Conservation (phyloP, 495 filamentous ascomycete species). For the Zalerion maritima region DNA sequence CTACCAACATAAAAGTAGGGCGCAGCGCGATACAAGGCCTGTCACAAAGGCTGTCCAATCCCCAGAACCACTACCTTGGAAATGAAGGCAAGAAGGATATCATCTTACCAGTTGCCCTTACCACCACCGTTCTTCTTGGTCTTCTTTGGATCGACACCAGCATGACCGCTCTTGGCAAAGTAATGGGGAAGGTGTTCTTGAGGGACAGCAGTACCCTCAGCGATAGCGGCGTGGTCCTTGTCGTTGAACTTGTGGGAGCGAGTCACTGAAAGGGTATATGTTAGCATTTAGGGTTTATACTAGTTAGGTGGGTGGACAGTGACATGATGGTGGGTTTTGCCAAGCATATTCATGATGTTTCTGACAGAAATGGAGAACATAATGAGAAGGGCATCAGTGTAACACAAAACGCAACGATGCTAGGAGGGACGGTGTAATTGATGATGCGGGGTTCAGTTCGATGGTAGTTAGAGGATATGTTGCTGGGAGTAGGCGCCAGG, state of each 20-base stretch:
- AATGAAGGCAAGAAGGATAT: conserved; percentile 2
- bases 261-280: conserved; percentile 51
- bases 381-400: no score
- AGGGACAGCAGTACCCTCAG: conserved; percentile 43
- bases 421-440: no score
- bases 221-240: conserved; percentile 61
- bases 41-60: conserved; percentile 1
- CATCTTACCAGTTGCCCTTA: conserved; percentile 79
- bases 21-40: conserved; percentile 1
- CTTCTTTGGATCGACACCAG: conserved; percentile 75
- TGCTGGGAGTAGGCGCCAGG: no score
- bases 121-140: conserved; percentile 93
- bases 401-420: no score
- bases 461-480: no score
- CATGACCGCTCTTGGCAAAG: conserved; percentile 78
- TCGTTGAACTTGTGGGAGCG: conserved; percentile 87
- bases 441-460: no score
- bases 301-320: no score
- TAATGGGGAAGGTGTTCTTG: conserved; percentile 72
- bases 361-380: no score
- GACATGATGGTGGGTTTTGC: no score
- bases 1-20: no score
- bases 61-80: conserved; percentile 4
- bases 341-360: no score
- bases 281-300: no score